Evolutionary conservation across 2,329 filamentous ascomycete species (phyloP).

Genomic region (Phialemoniopsis sp.): DNA sequence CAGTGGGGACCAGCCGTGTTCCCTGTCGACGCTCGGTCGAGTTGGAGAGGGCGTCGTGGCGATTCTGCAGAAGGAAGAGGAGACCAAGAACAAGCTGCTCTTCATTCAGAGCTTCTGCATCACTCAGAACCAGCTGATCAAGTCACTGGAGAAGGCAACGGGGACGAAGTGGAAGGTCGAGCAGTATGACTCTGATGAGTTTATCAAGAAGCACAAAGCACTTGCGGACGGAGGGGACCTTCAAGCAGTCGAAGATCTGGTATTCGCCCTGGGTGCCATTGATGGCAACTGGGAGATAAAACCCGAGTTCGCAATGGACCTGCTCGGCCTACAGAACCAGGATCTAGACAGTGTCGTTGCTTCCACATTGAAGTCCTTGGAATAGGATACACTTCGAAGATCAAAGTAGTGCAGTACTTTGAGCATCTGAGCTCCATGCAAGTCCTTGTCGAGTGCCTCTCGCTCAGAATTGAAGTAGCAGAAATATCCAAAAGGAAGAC

Average conservation of each 20-base stretch:
- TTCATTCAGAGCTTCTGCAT: slow-evolving; percentile 36
- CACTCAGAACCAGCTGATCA: slow-evolving; percentile 27
- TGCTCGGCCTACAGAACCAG: slow-evolving; percentile 41
- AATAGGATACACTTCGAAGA: background rate
- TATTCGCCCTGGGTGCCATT: slow-evolving; percentile 42
- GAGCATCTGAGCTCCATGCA: too few relatives aligned
- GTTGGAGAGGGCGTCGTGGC: slow-evolving; percentile 25
- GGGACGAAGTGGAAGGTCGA: slow-evolving; percentile 21
- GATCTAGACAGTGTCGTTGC: slow-evolving; percentile 37
- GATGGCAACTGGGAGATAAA: slow-evolving; percentile 43
- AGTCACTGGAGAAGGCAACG: slow-evolving; percentile 25
- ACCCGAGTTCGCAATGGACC: slow-evolving; percentile 40
- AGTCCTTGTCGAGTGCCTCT: too few relatives aligned
- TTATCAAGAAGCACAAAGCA: slow-evolving; percentile 29
- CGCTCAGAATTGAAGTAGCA: background rate
- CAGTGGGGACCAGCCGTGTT: slow-evolving; percentile 22
- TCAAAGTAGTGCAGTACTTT: too few relatives aligned
- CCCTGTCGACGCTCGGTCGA: slow-evolving; percentile 26
- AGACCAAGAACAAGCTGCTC: slow-evolving; percentile 25
- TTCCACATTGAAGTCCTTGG: slow-evolving; percentile 14
- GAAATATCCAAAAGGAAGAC: background rate
- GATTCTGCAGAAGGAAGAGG: slow-evolving; percentile 19
- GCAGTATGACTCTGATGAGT: slow-evolving; percentile 30
- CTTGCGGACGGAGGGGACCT: slow-evolving; percentile 30
- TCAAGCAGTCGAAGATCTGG: slow-evolving; percentile 38